Base-by-base conservation (phyloP, 164 flowering plant genomes). In the Magnolia sinica region DNA sequence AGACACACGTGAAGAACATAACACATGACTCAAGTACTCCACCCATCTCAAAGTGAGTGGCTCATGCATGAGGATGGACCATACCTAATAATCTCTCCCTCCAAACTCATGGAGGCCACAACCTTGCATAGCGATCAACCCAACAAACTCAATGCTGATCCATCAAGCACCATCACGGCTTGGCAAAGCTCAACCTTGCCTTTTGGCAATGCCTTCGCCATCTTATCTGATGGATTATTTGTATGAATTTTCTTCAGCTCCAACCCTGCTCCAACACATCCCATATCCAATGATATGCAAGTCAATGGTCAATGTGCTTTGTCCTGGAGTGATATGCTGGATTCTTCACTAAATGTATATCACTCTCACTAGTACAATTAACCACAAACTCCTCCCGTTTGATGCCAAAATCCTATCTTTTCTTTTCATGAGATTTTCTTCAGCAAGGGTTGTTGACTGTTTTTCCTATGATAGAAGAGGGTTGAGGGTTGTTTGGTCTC, bases 221-320 rank as follows among this genome's bases (percentile, higher is more conserved):
- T 23, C 75, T 59, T 73, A 31, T 29, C 20, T 59, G 68, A 73
- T 0, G 8, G 51, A 73, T 73, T 16, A 2, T 61, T 19, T 19
- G 16, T 73, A 50, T 59, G 22, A 61, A 59, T 73, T 27, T 61
- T 73, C 24, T 59, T 37, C 8, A 58, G 22, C 68, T 18, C 0
- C 50, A 73, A 67, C 61, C 20, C 7, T 10, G 14, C 8, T 58
- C 50, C 55, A 61, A 5, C 37, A 22, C n/a, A 27, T 27, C 22
- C 61, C 22, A 16, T 8, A 63, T 27, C 75, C 13, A 73, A 37
- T 63, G 75, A 73, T 59, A 73, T 16, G n/a, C 3, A 73, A 8
- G 27, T 24, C 27, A 24, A 24, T 24, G 27, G 16, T 73, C 68
- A 59, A 73, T 73, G 37, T 59, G 49, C 63, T 63, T 73, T 8